These are phyloP conservation scores for Azolla pinnata DNA, from an alignment of 75 land plant genomes.

Conservation along the genomic window DNA sequence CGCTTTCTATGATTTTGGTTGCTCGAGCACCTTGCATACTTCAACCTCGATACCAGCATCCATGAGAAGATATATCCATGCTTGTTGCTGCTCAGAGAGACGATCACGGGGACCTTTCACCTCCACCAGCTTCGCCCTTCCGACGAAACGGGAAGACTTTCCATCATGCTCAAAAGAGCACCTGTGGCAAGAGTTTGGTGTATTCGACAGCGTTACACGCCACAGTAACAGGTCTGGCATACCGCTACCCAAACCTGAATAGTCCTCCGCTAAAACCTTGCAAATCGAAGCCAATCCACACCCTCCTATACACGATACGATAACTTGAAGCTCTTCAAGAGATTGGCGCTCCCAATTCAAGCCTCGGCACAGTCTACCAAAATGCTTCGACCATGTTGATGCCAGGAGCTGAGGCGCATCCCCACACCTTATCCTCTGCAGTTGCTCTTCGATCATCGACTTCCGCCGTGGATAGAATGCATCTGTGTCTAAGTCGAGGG, in stretches of 20 bases:
- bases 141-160: constrained; percentile 2
- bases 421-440: constrained; percentile 44
- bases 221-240: constrained; percentile 91
- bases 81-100: constrained; percentile 87
- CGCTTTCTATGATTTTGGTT: neutral
- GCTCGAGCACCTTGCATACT: constrained; percentile 62
- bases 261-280: constrained; percentile 69
- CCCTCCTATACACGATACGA: constrained; percentile 60
- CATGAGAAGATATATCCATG: constrained; percentile 68
- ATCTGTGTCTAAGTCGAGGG: constrained; percentile 72
- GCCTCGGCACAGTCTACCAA: constrained; percentile 60
- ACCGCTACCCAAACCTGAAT: constrained; percentile 67
- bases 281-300: constrained; percentile 52
- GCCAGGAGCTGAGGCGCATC: constrained; percentile 56
- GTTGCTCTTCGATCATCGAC: constrained; percentile 50
- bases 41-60: constrained; percentile 60
- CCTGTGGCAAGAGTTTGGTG: neutral
- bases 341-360: constrained; percentile 67
- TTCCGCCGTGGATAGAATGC: constrained; percentile 48
- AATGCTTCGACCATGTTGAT: constrained; percentile 51
- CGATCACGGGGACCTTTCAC: constrained; percentile 87
- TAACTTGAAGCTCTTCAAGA: constrained; percentile 54
- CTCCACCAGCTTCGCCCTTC: constrained; percentile 88
- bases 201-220: constrained; percentile 19
- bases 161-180: constrained; percentile 2